These are phyloP conservation scores for Hansenula sp. DNA, from an alignment of 1,139 yeast species.

Conservation along the genomic window DNA sequence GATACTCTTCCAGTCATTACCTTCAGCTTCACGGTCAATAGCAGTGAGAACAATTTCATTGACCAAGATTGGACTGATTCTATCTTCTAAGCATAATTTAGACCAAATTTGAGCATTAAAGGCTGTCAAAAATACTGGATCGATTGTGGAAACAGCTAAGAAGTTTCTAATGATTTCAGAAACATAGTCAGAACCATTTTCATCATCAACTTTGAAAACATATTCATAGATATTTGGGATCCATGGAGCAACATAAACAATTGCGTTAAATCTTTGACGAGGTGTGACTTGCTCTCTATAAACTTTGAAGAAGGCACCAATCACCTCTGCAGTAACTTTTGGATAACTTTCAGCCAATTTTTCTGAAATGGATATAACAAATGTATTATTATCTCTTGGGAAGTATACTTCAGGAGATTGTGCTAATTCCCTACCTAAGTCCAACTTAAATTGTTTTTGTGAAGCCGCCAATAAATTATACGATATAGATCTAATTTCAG, in stretches of 20 bases:
- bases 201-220: constrained; percentile 50
- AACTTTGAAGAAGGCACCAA: constrained; percentile 57
- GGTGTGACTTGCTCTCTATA: constrained; percentile 36
- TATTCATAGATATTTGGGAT: constrained; percentile 60
- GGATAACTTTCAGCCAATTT: constrained; percentile 57
- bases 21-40: constrained; percentile 71
- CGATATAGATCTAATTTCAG: constrained; percentile 60
- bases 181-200: constrained; percentile 57
- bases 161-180: constrained; percentile 62
- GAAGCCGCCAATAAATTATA: constrained; percentile 63
- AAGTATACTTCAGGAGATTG: constrained; percentile 65
- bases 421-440: constrained; percentile 54
- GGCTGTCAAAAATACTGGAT: constrained; percentile 37
- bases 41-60: constrained; percentile 76
- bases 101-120: constrained; percentile 71
- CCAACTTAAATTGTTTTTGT: constrained; percentile 55
- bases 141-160: constrained; percentile 50
- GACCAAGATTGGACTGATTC: constrained; percentile 53
- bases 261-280: constrained; percentile 28
- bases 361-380: constrained; percentile 58
- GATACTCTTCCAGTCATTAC: constrained; percentile 61
- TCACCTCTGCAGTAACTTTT: constrained; percentile 56
- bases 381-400: constrained; percentile 67
- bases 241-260: constrained; percentile 63
- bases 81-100: constrained; percentile 56